Evolutionary conservation across 2,329 filamentous ascomycete species (phyloP).

Genomic region (Aspergillus arachidicola): DNA sequence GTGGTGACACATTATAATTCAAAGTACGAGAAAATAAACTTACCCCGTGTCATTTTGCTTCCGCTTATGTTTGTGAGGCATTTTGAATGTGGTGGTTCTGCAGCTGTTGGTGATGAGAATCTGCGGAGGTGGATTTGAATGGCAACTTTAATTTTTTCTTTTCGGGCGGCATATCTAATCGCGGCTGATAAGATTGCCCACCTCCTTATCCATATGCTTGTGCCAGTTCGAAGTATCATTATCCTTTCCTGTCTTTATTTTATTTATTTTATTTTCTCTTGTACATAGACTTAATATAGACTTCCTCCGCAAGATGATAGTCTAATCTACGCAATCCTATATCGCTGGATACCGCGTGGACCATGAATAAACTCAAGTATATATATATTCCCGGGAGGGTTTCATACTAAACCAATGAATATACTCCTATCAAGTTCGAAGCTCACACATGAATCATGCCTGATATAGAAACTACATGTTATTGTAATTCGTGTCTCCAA

Average conservation of each 20-base stretch:
- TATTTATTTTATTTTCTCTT: neutral
- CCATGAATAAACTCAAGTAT: too few relatives aligned
- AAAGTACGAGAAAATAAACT: neutral
- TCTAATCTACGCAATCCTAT: too few relatives aligned
- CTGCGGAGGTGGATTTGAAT: slow-evolving; percentile 2
- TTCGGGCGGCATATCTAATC: slow-evolving; percentile 11
- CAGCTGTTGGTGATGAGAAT: neutral
- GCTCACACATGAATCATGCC: too few relatives aligned
- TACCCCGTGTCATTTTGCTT: slow-evolving; percentile 44
- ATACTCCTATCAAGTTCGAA: too few relatives aligned
- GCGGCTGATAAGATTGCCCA: slow-evolving; percentile 4
- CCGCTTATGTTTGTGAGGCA: slow-evolving; percentile 88
- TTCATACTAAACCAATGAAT: too few relatives aligned
- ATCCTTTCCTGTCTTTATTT: neutral
- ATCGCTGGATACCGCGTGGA: too few relatives aligned
- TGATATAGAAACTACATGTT: too few relatives aligned
- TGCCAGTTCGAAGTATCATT: neutral
- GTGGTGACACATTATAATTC: slow-evolving; percentile 11
- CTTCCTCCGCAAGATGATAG: too few relatives aligned
- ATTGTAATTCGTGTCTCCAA: too few relatives aligned
- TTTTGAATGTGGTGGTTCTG: slow-evolving; percentile 38
- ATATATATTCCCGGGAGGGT: too few relatives aligned
- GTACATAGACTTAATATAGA: too few relatives aligned
- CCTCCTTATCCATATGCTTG: too few relatives aligned
- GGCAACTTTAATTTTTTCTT: slow-evolving; percentile 5